Evolutionary conservation across 1,284 basidiomycete genomes (phyloP).

Genomic region (Agaricales sp.): DNA sequence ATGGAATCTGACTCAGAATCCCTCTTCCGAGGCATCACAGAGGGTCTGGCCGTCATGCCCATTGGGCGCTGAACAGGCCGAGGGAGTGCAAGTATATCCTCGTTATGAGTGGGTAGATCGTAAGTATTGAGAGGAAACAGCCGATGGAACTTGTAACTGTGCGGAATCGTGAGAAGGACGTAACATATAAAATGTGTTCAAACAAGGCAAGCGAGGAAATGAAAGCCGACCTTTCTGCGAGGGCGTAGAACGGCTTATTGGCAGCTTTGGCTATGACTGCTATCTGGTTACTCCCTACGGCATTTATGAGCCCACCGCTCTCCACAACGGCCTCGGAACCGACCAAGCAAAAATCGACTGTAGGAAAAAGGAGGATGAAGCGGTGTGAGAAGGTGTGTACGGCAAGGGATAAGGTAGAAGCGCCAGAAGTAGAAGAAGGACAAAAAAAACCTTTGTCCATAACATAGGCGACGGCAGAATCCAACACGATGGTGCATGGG

Average conservation of each 20-base stretch:
- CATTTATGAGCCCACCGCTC: slow-evolving; percentile 82
- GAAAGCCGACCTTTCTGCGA: slow-evolving; percentile 75
- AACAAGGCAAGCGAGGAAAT: slow-evolving; percentile 12
- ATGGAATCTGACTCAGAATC: slow-evolving; percentile 5
- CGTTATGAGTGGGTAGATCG: slow-evolving; percentile 82
- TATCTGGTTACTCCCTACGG: slow-evolving; percentile 92
- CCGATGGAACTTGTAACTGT: slow-evolving; percentile 94
- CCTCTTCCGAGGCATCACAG: not conserved
- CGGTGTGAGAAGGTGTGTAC: not conserved
- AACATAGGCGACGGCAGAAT: slow-evolving; percentile 93
- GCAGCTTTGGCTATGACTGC: slow-evolving; percentile 92
- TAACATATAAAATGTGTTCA: slow-evolving; percentile 18
- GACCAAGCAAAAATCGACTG: slow-evolving; percentile 86
- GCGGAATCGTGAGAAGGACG: slow-evolving; percentile 11
- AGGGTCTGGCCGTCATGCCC: slow-evolving; percentile 8
- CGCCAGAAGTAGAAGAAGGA: slow-evolving; percentile 12
- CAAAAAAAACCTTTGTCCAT: slow-evolving; percentile 59
- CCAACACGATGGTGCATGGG: slow-evolving; percentile 90
- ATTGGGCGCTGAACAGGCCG: slow-evolving; percentile 19
- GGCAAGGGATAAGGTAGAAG: not conserved
- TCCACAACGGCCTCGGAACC: slow-evolving; percentile 98
- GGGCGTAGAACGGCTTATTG: slow-evolving; percentile 94
- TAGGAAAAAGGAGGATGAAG: not conserved
- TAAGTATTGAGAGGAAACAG: slow-evolving; percentile 95
- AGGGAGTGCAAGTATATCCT: slow-evolving; percentile 61